Conservation (phyloP, 441 rosid genomes). For the Erodium moschatum region DNA sequence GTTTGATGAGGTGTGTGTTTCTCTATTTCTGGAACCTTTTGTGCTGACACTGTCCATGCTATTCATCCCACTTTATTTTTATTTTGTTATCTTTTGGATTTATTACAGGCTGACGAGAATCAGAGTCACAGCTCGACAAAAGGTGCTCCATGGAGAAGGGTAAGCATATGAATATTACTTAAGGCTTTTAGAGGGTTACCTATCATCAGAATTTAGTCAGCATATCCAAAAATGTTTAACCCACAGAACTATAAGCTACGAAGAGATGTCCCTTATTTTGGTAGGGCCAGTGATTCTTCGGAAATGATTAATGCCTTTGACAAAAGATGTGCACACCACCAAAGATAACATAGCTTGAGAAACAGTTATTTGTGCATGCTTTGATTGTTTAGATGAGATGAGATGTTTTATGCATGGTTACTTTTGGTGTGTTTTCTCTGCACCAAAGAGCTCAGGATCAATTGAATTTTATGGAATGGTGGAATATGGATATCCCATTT, state of each 20-base stretch:
- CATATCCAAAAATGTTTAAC: too few species aligned
- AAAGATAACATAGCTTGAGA: neutral
- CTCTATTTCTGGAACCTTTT: neutral
- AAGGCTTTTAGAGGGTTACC: neutral
- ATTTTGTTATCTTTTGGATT: constrained; percentile 4
- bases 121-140: constrained; percentile 32
- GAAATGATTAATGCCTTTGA: neutral
- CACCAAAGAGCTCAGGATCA: neutral
- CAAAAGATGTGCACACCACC: neutral
- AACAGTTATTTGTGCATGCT: too few species aligned
- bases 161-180: constrained; percentile 18
- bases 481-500: neutral
- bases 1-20: constrained; percentile 49
- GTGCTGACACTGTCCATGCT: constrained; percentile 1
- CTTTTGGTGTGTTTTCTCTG: too few species aligned
- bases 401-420: too few species aligned
- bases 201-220: neutral
- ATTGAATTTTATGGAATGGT: neutral
- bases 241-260: neutral
- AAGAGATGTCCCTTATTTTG: neutral
- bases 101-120: constrained; percentile 40
- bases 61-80: neutral
- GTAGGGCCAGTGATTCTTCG: too few species aligned
- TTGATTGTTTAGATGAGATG: too few species aligned
- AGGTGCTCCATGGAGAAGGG: constrained; percentile 60